Conservation (phyloP, 2,329 filamentous ascomycete species). For the Cyphellophora europaea region DNA sequence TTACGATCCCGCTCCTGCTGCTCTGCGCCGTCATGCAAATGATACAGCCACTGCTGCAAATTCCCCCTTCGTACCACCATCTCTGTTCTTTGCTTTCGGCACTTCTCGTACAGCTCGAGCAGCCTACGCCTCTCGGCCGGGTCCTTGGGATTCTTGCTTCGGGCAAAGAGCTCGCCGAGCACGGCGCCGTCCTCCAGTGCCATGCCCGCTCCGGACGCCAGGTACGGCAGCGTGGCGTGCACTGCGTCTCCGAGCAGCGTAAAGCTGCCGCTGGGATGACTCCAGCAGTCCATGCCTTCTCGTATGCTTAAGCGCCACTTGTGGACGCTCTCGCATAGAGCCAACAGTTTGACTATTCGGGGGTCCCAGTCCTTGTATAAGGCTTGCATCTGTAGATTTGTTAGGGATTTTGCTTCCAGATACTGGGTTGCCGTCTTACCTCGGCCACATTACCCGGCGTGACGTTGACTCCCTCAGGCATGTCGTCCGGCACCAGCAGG, state of each 20-base stretch:
- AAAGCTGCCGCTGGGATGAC: conserved; percentile 14
- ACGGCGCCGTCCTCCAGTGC: conserved; percentile 19
- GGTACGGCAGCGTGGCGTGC: conserved; percentile 35
- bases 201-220: conserved; percentile 17
- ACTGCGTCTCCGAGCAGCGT: conserved; percentile 32
- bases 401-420: too few relatives aligned
- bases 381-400: conserved; percentile 20
- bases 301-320: conserved; percentile 31
- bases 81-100: conserved; percentile 49
- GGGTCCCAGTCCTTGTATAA: conserved; percentile 25
- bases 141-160: conserved; percentile 13
- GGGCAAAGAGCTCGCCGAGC: conserved; percentile 24
- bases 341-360: conserved; percentile 19
- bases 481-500: conserved; percentile 36
- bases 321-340: conserved; percentile 14
- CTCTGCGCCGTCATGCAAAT: conserved; percentile 49
- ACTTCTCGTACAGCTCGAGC: conserved; percentile 41
- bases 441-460: neutral
- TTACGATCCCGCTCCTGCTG: conserved; percentile 45
- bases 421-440: too few relatives aligned
- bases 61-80: conserved; percentile 51
- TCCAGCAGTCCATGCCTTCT: conserved; percentile 11
- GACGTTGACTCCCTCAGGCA: conserved; percentile 13
- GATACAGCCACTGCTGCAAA: conserved; percentile 53
- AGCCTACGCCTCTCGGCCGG: conserved; percentile 15